Evolutionary conservation across 2,329 filamentous ascomycete species (phyloP).

Genomic region (Geosmithia putterillii): DNA sequence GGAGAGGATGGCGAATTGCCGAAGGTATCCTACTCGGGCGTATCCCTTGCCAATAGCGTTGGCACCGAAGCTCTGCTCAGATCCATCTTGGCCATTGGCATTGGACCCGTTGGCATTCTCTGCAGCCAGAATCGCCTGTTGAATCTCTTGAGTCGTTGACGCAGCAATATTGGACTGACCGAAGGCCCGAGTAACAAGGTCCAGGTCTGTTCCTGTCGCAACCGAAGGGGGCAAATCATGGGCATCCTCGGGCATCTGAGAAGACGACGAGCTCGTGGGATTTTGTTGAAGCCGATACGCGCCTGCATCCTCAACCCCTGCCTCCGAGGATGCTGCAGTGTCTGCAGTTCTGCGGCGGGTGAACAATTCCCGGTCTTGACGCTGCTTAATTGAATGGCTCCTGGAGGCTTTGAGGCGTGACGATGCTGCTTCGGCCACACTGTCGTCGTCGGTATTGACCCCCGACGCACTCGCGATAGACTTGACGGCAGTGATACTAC

Average conservation of each 20-base stretch:
- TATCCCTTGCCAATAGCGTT: slow-evolving; percentile 66
- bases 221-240: slow-evolving; percentile 50
- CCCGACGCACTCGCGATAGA: slow-evolving; percentile 79
- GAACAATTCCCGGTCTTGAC: slow-evolving; percentile 83
- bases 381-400: slow-evolving; percentile 68
- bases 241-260: slow-evolving; percentile 56
- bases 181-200: slow-evolving; percentile 68
- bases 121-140: slow-evolving; percentile 52
- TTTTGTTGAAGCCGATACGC: slow-evolving; percentile 39
- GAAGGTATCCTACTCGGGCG: slow-evolving; percentile 62
- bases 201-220: slow-evolving; percentile 61
- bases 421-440: slow-evolving; percentile 46
- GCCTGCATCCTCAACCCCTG: slow-evolving; percentile 35
- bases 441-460: slow-evolving; percentile 59
- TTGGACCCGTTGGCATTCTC: slow-evolving; percentile 53
- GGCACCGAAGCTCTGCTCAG: slow-evolving; percentile 34
- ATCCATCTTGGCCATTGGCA: slow-evolving; percentile 35
- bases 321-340: slow-evolving; percentile 51
- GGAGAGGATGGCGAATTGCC: slow-evolving; percentile 84
- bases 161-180: slow-evolving; percentile 64
- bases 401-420: slow-evolving; percentile 55
- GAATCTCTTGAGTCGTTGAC: slow-evolving; percentile 67
- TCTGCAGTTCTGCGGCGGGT: slow-evolving; percentile 59
- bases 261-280: slow-evolving; percentile 28
- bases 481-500: slow-evolving; percentile 79